Evolutionary conservation across 805 yeast species (phyloP).

Genomic region (Lipomyces kockii): DNA sequence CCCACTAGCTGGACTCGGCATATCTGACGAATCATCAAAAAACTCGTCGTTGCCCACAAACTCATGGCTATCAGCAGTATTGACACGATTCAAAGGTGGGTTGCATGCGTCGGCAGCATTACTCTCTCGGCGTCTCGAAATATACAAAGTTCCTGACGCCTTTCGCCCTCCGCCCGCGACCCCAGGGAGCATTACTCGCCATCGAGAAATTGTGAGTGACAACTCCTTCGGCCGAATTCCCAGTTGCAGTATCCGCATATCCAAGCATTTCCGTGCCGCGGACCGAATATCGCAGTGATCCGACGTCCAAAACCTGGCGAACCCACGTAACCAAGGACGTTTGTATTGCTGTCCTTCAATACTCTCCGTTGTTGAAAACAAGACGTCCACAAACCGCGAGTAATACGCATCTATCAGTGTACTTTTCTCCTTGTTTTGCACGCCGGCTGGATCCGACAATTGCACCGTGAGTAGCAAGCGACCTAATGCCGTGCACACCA

Average conservation of each 20-base stretch:
- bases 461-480: slow-evolving; percentile 21
- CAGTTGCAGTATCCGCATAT: slow-evolving; percentile 25
- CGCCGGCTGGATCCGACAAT: slow-evolving; percentile 6
- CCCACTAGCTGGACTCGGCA: slow-evolving; percentile 1
- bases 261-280: slow-evolving; percentile 27
- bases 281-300: slow-evolving; percentile 16
- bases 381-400: slow-evolving; percentile 20
- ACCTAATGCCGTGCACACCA: slow-evolving; percentile 24
- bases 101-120: slow-evolving; percentile 10
- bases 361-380: slow-evolving; percentile 19
- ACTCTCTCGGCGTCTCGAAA: slow-evolving; percentile 7
- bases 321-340: slow-evolving; percentile 36
- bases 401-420: slow-evolving; percentile 6
- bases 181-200: slow-evolving; percentile 34
- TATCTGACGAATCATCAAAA: slow-evolving; percentile 20
- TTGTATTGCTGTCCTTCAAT: slow-evolving; percentile 21
- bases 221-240: slow-evolving; percentile 26
- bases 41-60: slow-evolving; percentile 20
- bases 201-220: slow-evolving; percentile 32
- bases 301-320: slow-evolving; percentile 33
- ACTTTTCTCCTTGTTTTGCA: background rate
- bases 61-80: slow-evolving; percentile 12
- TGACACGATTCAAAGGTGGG: slow-evolving; percentile 14
- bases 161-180: slow-evolving; percentile 14
- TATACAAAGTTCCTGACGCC: background rate